phyloP scores from a whole-genome alignment of 805 yeast genomes.

The Barnettozyma salicaria region DNA sequence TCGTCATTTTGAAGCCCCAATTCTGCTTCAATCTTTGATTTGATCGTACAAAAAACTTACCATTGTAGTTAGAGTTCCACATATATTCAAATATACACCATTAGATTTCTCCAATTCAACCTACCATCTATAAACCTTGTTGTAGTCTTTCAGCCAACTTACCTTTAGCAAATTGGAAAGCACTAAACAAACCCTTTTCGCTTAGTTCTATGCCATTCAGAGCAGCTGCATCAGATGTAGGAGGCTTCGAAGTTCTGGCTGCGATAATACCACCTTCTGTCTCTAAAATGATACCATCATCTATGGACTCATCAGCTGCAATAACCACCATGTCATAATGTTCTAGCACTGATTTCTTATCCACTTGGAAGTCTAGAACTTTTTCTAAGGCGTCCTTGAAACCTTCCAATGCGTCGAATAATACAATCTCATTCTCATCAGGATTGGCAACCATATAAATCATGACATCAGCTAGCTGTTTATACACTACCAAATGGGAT shows the following conservation, averaged over 20 bases:
- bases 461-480: constrained; percentile 71
- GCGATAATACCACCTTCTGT: constrained; percentile 84
- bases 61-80: too few relatives aligned
- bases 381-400: constrained; percentile 77
- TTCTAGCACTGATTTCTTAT: constrained; percentile 71
- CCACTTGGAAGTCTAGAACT: constrained; percentile 60
- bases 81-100: too few relatives aligned
- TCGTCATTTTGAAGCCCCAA: background rate
- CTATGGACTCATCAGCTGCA: constrained; percentile 87
- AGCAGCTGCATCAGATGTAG: constrained; percentile 58
- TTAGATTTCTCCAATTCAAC: background rate
- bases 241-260: constrained; percentile 85
- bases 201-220: constrained; percentile 56
- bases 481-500: constrained; percentile 76
- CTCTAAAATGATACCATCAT: constrained; percentile 89
- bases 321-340: constrained; percentile 80
- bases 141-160: constrained; percentile 51
- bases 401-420: constrained; percentile 71
- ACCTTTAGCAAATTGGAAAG: constrained; percentile 83
- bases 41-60: too few relatives aligned
- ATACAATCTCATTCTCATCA: constrained; percentile 80
- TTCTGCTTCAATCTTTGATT: background rate
- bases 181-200: constrained; percentile 74
- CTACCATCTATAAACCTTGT: constrained; percentile 30
- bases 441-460: constrained; percentile 66